Evolutionary conservation across 2,329 filamentous ascomycete genomes (phyloP), one percentile per base, ranked within the genome.

Genomic region (Aureobasidium namibiae): DNA sequence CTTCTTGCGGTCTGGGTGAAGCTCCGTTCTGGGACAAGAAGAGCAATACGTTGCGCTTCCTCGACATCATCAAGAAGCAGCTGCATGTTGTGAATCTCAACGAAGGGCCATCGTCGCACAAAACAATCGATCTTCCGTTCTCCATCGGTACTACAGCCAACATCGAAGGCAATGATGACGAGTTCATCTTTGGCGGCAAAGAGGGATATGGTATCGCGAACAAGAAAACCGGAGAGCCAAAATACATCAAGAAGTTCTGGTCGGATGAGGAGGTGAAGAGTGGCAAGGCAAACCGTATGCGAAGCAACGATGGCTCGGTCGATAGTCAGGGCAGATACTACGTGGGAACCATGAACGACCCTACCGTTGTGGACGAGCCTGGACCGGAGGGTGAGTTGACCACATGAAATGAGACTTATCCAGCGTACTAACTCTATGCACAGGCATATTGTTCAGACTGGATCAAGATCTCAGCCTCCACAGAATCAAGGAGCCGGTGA

Each of bases 331-430:
- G 92, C 33, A 79, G 90, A 34, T 94, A 92, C 74, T 95, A 90
- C 88, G 79, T 91, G 6, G 90, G 90, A 8, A 83, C 83, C 63
- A 95, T 96, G 89, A 94, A 90, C 63, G 90, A 95, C 68, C 87
- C 89, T n/a, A 63, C 63, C 0, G 57, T 69, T 3, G 65, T 69
- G 3, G 63, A 63, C n/a, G 61, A 63, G 29, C 50, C 45, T 29
- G 44, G 42, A 16, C 52, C 52, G 26, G 59, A 61, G 33, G 59
- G 59, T 61, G 14, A 33, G 31, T 29, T 33, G 11, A 42, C 16
- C 36, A 16, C 16, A 24, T 31, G 50, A 21, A 13, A 6, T 14
- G 18, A 29, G 41, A 36, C 31, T 33, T 14, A 18, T 9, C 36
- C 38, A 36, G 23, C 7, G 31, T 33, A 10, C 34, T 42, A 16